A percentile compares a stretch with the other conserved stretches of the same genome.
Evolutionary conservation across 116 monocot genomes (phyloP).

Genomic region (Dioscorea cayenensis): DNA sequence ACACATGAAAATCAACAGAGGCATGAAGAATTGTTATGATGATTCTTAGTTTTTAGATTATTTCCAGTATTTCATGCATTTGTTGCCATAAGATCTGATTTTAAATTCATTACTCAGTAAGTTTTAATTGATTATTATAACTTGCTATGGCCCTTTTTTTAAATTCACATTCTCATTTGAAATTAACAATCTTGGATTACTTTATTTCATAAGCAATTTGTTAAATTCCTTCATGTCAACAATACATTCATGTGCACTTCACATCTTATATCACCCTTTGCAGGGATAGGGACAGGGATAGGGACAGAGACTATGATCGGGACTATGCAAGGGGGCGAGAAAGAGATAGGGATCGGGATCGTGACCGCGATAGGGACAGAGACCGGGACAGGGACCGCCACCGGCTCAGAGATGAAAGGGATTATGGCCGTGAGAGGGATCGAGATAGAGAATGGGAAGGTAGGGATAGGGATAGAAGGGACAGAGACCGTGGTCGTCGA

Average conservation of each 20-base stretch:
- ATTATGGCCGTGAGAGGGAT: conserved; percentile 40
- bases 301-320: conserved; percentile 42
- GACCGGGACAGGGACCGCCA: conserved; percentile 42
- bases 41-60: background rate
- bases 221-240: too few relatives aligned
- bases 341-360: conserved; percentile 9
- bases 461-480: conserved; percentile 52
- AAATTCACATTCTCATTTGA: too few relatives aligned
- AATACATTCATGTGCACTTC: too few relatives aligned
- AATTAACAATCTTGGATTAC: too few relatives aligned
- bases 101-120: too few relatives aligned
- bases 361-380: conserved; percentile 42
- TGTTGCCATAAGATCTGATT: background rate
- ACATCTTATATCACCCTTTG: too few relatives aligned
- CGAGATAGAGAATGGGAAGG: conserved; percentile 50
- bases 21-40: too few relatives aligned
- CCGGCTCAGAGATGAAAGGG: conserved; percentile 24
- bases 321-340: conserved; percentile 45
- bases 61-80: background rate
- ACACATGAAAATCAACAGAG: too few relatives aligned
- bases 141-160: too few relatives aligned
- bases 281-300: conserved; percentile 6
- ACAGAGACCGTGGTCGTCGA: conserved; percentile 37
- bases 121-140: too few relatives aligned
- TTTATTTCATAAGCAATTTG: too few relatives aligned